Evolutionary conservation across 352 stramenopile species (phyloP).

Genomic region (Phytophthora citricola): DNA sequence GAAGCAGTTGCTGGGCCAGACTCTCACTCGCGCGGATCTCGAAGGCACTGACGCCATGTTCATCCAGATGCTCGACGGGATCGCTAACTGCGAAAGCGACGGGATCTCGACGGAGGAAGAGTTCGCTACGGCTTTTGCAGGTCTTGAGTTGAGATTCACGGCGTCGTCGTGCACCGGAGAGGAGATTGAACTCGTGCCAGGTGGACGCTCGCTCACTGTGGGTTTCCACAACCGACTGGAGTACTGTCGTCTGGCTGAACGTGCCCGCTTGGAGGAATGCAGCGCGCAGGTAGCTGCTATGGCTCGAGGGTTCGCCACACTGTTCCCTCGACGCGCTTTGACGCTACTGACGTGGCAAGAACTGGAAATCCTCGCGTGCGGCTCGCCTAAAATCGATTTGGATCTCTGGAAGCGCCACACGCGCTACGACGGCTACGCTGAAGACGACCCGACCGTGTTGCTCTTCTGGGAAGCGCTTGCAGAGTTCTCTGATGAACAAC

Average conservation of each 20-base stretch:
- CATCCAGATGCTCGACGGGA: slow-evolving; percentile 89
- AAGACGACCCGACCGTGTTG: slow-evolving; percentile 82
- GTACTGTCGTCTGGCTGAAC: slow-evolving; percentile 83
- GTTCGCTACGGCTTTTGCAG: slow-evolving; percentile 80
- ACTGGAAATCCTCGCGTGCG: slow-evolving; percentile 92
- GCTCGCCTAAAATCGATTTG: slow-evolving; percentile 92
- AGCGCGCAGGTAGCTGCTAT: slow-evolving; percentile 79
- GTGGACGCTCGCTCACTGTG: slow-evolving; percentile 71
- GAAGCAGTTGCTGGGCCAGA: slow-evolving; percentile 91
- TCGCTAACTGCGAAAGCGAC: slow-evolving; percentile 84
- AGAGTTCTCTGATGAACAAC: slow-evolving; percentile 90
- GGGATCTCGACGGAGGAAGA: slow-evolving; percentile 82
- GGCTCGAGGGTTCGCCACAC: slow-evolving; percentile 75
- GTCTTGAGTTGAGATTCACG: slow-evolving; percentile 81
- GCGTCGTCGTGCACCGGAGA: slow-evolving; percentile 87
- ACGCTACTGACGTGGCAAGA: slow-evolving; percentile 91
- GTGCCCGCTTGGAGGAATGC: slow-evolving; percentile 84
- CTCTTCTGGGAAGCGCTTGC: slow-evolving; percentile 92
- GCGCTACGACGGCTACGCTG: slow-evolving; percentile 89
- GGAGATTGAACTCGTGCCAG: slow-evolving; percentile 81
- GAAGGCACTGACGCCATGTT: slow-evolving; percentile 91
- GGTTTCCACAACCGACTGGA: slow-evolving; percentile 87
- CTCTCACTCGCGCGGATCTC: slow-evolving; percentile 83
- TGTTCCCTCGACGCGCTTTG: slow-evolving; percentile 89
- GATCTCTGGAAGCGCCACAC: slow-evolving; percentile 87